Evolutionary conservation across 345 rosid species (phyloP).

Genomic region (Turnera subulata): DNA sequence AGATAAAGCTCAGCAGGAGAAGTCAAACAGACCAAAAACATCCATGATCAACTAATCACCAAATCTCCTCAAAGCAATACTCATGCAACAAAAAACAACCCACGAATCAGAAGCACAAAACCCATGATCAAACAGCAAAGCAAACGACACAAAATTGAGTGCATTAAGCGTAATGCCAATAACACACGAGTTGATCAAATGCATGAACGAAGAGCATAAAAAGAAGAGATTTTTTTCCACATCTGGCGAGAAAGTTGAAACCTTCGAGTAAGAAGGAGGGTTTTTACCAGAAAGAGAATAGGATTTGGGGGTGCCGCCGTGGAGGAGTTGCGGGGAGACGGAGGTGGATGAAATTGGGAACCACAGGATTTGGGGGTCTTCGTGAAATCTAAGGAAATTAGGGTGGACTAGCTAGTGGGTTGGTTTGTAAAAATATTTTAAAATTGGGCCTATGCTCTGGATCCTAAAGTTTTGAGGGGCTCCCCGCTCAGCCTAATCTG

Average conservation of each 20-base stretch:
- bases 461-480: no score
- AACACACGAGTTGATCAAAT: background rate
- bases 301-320: no score
- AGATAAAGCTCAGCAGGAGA: background rate
- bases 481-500: no score
- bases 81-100: constrained; percentile 7
- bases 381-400: constrained; percentile 23
- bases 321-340: background rate
- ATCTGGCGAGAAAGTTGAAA: constrained; percentile 10
- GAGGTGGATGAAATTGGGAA: constrained; percentile 23
- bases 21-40: constrained; percentile 18
- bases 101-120: background rate
- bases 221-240: no score
- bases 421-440: no score
- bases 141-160: background rate
- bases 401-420: no score
- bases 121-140: background rate
- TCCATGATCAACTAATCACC: constrained; percentile 7
- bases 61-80: constrained; percentile 2
- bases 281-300: no score
- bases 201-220: background rate
- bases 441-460: no score
- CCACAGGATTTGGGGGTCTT: constrained; percentile 42
- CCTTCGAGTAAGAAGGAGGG: background rate
- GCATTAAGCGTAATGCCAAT: background rate